These are phyloP conservation scores for Sporisorium exsertum DNA, from an alignment of 1,284 basidiomycete genomes.

Conservation along the genomic window DNA sequence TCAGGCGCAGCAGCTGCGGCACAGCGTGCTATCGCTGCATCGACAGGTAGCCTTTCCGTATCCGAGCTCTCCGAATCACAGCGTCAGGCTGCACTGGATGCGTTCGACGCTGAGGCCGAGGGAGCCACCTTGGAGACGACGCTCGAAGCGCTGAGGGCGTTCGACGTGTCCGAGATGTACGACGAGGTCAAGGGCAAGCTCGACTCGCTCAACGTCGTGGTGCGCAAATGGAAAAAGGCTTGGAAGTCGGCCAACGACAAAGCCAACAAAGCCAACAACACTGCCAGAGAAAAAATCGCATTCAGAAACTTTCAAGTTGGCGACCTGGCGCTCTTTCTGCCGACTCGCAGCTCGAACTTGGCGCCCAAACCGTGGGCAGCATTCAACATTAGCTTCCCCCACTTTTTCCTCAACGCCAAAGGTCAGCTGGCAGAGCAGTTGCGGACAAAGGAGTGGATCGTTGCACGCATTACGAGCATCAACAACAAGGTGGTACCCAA, in stretches of 20 bases:
- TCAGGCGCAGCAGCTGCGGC: constrained; percentile 22
- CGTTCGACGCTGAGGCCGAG: constrained; percentile 49
- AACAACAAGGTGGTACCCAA: constrained; percentile 77
- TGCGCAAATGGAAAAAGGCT: constrained; percentile 95
- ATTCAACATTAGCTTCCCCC: constrained; percentile 82
- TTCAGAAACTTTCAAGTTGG: constrained; percentile 62
- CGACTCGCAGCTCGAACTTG: constrained; percentile 87
- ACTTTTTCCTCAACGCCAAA: constrained; percentile 92
- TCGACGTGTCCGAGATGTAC: constrained; percentile 79
- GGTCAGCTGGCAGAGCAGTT: constrained; percentile 78
- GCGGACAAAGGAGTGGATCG: constrained; percentile 81
- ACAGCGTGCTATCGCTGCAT: constrained; percentile 41
- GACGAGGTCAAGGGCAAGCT: constrained; percentile 83
- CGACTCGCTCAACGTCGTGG: constrained; percentile 75
- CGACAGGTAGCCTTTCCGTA: constrained; percentile 34
- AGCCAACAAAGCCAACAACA: constrained; percentile 73
- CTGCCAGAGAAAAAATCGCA: constrained; percentile 71
- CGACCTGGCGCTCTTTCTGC: constrained; percentile 93
- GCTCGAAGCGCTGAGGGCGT: constrained; percentile 75
- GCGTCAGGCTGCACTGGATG: constrained; percentile 49
- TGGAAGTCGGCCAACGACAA: constrained; percentile 79
- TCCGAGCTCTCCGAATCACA: constrained; percentile 51
- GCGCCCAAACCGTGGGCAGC: constrained; percentile 59
- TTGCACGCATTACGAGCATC: constrained; percentile 88
- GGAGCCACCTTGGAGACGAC: constrained; percentile 43